phyloP scores from a whole-genome alignment of 2,329 filamentous ascomycete genomes.

The Diplodia scrobiculata region DNA sequence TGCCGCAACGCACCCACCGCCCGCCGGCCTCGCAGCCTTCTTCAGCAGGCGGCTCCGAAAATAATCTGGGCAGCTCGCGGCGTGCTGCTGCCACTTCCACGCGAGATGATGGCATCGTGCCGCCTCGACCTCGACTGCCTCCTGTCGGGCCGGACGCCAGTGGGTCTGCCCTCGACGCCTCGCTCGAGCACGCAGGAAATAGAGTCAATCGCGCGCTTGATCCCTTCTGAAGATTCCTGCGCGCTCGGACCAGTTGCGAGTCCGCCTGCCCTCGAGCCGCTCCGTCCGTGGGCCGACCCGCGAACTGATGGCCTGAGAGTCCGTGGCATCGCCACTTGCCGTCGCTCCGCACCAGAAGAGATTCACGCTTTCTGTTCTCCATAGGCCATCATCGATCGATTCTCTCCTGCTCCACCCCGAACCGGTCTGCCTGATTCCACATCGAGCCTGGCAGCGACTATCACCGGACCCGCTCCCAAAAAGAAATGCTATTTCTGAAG shows the following conservation, averaged over 20 bases:
- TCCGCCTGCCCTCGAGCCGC: constrained; percentile 6
- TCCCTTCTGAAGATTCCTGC: neutral
- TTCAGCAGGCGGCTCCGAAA: constrained; percentile 6
- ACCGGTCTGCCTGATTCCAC: neutral
- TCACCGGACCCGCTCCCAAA: constrained; percentile 7
- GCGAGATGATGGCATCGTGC: constrained; percentile 14
- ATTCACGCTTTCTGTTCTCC: neutral
- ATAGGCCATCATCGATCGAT: neutral
- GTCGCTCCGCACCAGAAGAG: neutral
- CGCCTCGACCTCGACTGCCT: neutral
- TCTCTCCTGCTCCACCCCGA: neutral
- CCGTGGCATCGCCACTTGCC: neutral
- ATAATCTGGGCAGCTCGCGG: neutral
- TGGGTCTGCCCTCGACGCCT: neutral
- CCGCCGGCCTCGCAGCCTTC: neutral
- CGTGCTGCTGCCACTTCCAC: neutral
- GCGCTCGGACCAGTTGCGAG: constrained; percentile 21
- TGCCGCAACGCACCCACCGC: neutral
- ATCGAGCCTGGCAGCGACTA: neutral
- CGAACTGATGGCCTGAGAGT: constrained; percentile 16
- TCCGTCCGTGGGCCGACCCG: neutral
- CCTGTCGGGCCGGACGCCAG: neutral
- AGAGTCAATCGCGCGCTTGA: constrained; percentile 14
- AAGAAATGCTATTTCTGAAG: neutral
- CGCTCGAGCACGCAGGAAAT: neutral